Evolutionary conservation across 495 filamentous ascomycete genomes (phyloP), one percentile per base, ranked within the genome.

Genomic region (Daldinia childiae): DNA sequence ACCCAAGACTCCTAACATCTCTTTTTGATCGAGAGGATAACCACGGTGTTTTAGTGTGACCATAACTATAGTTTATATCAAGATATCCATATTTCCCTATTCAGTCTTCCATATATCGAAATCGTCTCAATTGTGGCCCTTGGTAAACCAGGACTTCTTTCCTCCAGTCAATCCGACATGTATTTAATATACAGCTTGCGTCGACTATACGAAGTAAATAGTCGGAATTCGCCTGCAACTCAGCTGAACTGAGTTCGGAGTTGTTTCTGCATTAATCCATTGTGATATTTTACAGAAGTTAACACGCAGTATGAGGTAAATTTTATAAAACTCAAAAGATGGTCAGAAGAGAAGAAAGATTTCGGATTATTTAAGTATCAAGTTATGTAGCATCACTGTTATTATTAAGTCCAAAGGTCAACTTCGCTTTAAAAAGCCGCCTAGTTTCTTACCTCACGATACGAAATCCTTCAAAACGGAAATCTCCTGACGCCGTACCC

Each of bases 401-500:
- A 21, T 24, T 48, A 11, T 21, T 4, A 21, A 48, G 19, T 21
- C 17, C 4, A 48, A 11, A 24, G 9, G 17, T 48, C 19, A 11
- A 48, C 19, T 24, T 21, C 17, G 7, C 43, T 48, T 7, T 19
- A 11, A 48, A 48, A 48, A 21, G 9, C 17, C 8, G 7, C 12
- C 17, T 19, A 17, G 30, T 54, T 17, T 12, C 19, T 58, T 14
- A 34, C 9, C 36, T 19, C 17, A 57, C 54, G 30, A 64, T 41
- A 30, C 48, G 0, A 64, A 38, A 24, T 17, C 29, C 5, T 62
- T 51, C 60, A 36, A 50, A 7, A 32, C 62, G 62, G 54, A 2
- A 58, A 30, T 58, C 45, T 54, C 63, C 58, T 72, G 59, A 57
- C 41, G 45, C 38, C 41, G 57, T n/a, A 55, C 36, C 63, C 41